A percentile compares a stretch with the other conserved stretches of the same genome.
phyloP scores from a whole-genome alignment of 2,329 filamentous ascomycete species.

The Fusarium paranaense region DNA sequence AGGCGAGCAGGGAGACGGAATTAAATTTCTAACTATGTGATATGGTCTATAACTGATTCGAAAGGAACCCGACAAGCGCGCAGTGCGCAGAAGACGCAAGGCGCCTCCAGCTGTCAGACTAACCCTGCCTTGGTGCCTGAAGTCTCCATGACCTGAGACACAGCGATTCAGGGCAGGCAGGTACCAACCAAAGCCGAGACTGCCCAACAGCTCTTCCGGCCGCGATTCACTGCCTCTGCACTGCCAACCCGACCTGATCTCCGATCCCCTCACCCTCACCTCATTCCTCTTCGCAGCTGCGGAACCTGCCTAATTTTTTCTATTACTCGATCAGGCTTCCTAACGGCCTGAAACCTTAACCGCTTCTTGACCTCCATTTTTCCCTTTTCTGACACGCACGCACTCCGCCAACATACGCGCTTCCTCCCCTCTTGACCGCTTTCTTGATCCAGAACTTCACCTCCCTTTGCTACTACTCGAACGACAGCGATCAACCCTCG shows the following conservation, averaged over 20 bases:
- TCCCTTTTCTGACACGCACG: conserved; percentile 4
- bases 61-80: too few relatives aligned
- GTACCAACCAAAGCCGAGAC: conserved; percentile 27
- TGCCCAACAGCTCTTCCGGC: conserved; percentile 28
- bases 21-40: too few relatives aligned
- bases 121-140: conserved; percentile 38
- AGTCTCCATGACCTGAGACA: conserved; percentile 10
- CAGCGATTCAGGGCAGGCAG: background rate
- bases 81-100: too few relatives aligned
- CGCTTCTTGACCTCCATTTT: background rate
- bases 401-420: conserved; percentile 6
- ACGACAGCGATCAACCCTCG: conserved; percentile 9
- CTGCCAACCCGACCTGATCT: background rate
- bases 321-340: background rate
- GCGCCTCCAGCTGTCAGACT: background rate
- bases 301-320: conserved; percentile 15
- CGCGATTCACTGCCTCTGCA: conserved; percentile 29
- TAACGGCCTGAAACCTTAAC: conserved; percentile 14
- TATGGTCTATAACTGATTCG: too few relatives aligned
- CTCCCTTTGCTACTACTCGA: conserved; percentile 11
- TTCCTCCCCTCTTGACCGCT: conserved; percentile 23
- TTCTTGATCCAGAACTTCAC: conserved; percentile 17
- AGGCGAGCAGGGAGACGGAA: too few relatives aligned
- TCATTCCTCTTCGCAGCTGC: conserved; percentile 18
- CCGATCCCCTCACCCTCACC: conserved; percentile 30